Conservation (phyloP, 2,329 filamentous ascomycete genomes). For the Ophiocordyceps camponoti-saundersi region DNA sequence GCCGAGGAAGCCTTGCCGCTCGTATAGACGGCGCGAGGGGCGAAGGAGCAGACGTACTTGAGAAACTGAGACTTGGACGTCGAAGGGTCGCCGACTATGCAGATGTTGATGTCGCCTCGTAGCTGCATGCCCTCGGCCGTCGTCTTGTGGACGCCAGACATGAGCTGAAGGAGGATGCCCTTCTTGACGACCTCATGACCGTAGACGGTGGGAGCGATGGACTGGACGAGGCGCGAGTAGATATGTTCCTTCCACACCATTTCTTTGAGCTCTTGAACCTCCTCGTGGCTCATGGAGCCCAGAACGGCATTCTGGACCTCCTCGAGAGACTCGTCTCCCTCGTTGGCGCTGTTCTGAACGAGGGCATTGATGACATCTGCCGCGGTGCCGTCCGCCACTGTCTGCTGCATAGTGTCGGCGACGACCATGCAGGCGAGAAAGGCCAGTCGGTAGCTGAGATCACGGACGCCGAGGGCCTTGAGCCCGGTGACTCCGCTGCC, state of each 20-base stretch:
- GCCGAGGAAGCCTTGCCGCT: constrained; percentile 95
- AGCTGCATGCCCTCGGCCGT: constrained; percentile 91
- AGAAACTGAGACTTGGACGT: constrained; percentile 97
- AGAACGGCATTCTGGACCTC: constrained; percentile 78
- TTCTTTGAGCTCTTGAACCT: constrained; percentile 78
- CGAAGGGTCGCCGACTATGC: constrained; percentile 90
- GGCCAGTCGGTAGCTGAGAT: constrained; percentile 89
- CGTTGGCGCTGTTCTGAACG: constrained; percentile 42
- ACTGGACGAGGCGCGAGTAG: constrained; percentile 82
- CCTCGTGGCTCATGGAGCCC: constrained; percentile 65
- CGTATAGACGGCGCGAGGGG: constrained; percentile 94
- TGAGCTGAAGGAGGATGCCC: constrained; percentile 78
- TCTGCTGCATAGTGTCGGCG: constrained; percentile 53
- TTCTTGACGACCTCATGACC: constrained; percentile 98
- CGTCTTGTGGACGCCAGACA: constrained; percentile 86
- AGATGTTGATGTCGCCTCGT: constrained; percentile 96
- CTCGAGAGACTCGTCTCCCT: constrained; percentile 56
- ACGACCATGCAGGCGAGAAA: constrained; percentile 95
- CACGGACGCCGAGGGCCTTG: constrained; percentile 83
- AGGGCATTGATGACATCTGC: constrained; percentile 74
- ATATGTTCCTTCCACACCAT: constrained; percentile 96
- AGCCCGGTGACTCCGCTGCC: constrained; percentile 75
- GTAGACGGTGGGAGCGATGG: constrained; percentile 91
- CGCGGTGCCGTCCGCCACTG: constrained; percentile 50
- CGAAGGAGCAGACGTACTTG: constrained; percentile 92